Base-by-base conservation (phyloP, 352 stramenopile species). In the Phytophthora palmivora region DNA sequence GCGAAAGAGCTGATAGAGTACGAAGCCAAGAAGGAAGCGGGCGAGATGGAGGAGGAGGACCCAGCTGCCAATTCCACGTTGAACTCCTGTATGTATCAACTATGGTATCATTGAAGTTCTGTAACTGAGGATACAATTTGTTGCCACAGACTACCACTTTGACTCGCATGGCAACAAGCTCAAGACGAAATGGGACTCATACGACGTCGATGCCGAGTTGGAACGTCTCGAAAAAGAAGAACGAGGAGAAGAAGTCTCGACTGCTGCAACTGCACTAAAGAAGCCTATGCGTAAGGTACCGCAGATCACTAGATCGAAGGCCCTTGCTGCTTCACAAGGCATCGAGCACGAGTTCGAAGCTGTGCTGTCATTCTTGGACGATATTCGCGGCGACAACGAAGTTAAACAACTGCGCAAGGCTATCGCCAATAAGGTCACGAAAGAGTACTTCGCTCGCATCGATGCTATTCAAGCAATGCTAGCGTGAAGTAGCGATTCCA, bases 151-250 rank as follows among this genome's bases (percentile, higher is more conserved):
- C 61, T 95, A 95, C 63, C 86, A 93, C 50, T 93, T 95, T 26
- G 84, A 95, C 62, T 95, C 84, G 24, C 47, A 91, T 4, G 86
- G 86, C 51, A 93, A 91, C 69, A 95, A 95, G 58, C 78, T 95
- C 54, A 92, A 91, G 67, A 93, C 84, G 24, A 93, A 95, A 57
- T 93, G 86, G 86, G 86, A 95, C 56, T 75, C 62, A 16, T 95
- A 90, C 58, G 76, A 95, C 44, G 84, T 91, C 10, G 86, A 93
- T 32, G 86, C 82, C 0, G 86, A 95, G 66, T 67, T 95, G 4
- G 70, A 92, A 30, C 71, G 64, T 6, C 70, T 95, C 6, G 86
- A 95, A 30, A 49, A 78, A 7, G 73, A 85, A 15, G 84, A 95
- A 8, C 45, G 22, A 50, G 50, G 53, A 37, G 33, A 71, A 10